These are phyloP conservation scores for Cinnamomum chago DNA, from an alignment of 164 flowering plant genomes.

Conservation along the genomic window DNA sequence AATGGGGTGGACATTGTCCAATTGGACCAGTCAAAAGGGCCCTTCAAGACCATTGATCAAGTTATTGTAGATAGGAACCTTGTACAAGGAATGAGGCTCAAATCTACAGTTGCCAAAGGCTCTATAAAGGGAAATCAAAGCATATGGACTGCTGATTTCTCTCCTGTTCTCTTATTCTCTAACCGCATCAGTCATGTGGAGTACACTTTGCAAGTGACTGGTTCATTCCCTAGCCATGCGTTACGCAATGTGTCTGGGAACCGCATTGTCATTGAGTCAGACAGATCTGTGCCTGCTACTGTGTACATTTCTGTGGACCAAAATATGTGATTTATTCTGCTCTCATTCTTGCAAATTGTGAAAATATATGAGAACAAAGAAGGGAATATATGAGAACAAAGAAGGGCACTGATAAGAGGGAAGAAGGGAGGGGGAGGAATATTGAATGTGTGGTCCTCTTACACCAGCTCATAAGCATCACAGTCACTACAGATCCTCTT, in stretches of 20 bases:
- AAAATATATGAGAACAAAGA: neutral
- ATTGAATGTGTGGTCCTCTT: neutral
- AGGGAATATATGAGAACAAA: neutral
- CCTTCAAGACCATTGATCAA: slow-evolving; percentile 52
- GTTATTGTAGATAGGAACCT: slow-evolving; percentile 51
- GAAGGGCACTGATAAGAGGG: neutral
- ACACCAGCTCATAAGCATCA: neutral
- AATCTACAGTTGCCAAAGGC: slow-evolving; percentile 10
- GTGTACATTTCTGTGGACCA: slow-evolving; percentile 64
- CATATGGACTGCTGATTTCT: slow-evolving; percentile 14
- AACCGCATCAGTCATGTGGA: slow-evolving; percentile 9
- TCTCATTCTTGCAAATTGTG: neutral
- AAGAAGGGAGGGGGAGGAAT: too few species aligned
- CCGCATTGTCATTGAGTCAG: slow-evolving; percentile 52
- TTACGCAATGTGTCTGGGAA: slow-evolving; percentile 51
- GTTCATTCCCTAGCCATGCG: slow-evolving; percentile 50
- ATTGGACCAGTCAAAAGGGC: slow-evolving; percentile 50
- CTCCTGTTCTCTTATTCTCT: slow-evolving; percentile 10
- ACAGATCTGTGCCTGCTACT: slow-evolving; percentile 36
- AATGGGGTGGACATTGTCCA: slow-evolving; percentile 61
- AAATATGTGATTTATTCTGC: slow-evolving; percentile 11
- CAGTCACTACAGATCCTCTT: neutral
- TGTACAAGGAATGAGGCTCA: slow-evolving; percentile 12
- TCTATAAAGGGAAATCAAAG: neutral
- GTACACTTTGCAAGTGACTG: slow-evolving; percentile 8